These are phyloP conservation scores for Sophora flavescens DNA, from an alignment of 306 rosid genomes.

Conservation along the genomic window DNA sequence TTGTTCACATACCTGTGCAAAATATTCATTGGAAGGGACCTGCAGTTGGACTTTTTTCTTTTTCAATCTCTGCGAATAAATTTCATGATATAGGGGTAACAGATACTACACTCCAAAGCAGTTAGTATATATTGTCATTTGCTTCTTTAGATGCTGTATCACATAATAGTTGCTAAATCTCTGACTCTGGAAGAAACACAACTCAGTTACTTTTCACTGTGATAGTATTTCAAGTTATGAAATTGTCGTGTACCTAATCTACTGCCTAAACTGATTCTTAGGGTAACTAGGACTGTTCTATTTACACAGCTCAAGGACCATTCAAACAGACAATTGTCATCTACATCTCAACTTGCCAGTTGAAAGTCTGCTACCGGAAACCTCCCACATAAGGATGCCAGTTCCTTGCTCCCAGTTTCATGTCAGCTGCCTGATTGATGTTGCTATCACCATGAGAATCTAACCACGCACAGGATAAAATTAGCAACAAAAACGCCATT, in stretches of 20 bases:
- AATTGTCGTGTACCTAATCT: slow-evolving; percentile 11
- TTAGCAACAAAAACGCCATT: slow-evolving; percentile 22
- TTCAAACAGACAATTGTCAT: slow-evolving; percentile 9
- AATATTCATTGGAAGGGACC: not conserved
- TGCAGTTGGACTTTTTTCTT: not conserved
- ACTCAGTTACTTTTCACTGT: not conserved
- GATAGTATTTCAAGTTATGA: not conserved
- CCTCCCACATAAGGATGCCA: slow-evolving; percentile 38
- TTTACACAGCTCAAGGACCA: slow-evolving; percentile 8
- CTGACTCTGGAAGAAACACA: not conserved
- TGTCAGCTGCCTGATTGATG: slow-evolving; percentile 29
- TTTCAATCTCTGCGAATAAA: too few species aligned
- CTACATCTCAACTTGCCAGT: slow-evolving; percentile 23
- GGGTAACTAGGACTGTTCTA: slow-evolving; percentile 1
- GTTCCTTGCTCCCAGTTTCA: slow-evolving; percentile 37
- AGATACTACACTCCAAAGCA: not conserved
- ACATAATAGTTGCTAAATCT: not conserved
- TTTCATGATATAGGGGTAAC: too few species aligned
- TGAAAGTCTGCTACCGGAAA: slow-evolving; percentile 15
- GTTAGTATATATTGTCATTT: too few species aligned
- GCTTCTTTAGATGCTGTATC: not conserved
- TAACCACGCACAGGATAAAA: slow-evolving; percentile 29
- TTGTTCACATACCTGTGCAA: too few species aligned
- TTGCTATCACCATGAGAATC: slow-evolving; percentile 42
- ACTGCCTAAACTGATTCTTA: not conserved